A percentile compares a stretch with the other conserved stretches of the same genome.
Evolutionary conservation across 2,329 filamentous ascomycete species (phyloP).

Genomic region (Calonectria henricotiae): DNA sequence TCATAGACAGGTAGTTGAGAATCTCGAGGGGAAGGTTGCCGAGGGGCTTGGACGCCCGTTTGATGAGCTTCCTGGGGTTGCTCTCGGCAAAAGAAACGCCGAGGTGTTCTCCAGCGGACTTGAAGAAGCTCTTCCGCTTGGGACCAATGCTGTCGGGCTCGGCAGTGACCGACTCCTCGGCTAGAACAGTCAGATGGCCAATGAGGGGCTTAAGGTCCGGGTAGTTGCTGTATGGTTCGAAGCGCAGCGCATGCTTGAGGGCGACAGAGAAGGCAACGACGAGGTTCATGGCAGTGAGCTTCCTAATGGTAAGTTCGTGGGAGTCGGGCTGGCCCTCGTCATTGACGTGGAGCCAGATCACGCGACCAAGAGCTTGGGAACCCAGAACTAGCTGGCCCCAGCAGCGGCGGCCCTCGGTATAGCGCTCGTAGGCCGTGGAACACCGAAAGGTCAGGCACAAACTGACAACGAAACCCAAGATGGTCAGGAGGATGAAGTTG

Average conservation of each 20-base stretch:
- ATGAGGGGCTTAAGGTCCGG: background rate
- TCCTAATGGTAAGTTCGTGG: slow-evolving; percentile 9
- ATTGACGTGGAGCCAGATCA: slow-evolving; percentile 16
- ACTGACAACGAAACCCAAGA: background rate
- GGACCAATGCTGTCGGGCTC: background rate
- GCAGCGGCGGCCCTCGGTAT: slow-evolving; percentile 4
- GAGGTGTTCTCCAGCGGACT: background rate
- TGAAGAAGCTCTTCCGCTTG: slow-evolving; percentile 4
- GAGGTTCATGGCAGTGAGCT: slow-evolving; percentile 21
- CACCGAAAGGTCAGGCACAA: background rate
- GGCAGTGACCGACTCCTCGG: background rate
- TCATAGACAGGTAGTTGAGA: slow-evolving; percentile 13
- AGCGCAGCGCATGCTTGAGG: slow-evolving; percentile 10
- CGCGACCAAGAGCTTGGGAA: background rate
- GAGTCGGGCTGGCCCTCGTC: background rate
- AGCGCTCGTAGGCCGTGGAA: slow-evolving; percentile 8
- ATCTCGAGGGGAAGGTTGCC: slow-evolving; percentile 14
- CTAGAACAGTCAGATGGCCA: background rate
- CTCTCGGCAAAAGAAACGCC: slow-evolving; percentile 2
- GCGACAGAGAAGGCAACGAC: slow-evolving; percentile 16
- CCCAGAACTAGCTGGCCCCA: slow-evolving; percentile 1
- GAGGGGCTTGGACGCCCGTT: background rate
- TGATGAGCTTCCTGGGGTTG: background rate
- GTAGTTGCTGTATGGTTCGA: slow-evolving; percentile 8
- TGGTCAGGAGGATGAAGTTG: background rate